Evolutionary conservation across 2,329 filamentous ascomycete species (phyloP).

Genomic region (Cladophialophora bantiana): DNA sequence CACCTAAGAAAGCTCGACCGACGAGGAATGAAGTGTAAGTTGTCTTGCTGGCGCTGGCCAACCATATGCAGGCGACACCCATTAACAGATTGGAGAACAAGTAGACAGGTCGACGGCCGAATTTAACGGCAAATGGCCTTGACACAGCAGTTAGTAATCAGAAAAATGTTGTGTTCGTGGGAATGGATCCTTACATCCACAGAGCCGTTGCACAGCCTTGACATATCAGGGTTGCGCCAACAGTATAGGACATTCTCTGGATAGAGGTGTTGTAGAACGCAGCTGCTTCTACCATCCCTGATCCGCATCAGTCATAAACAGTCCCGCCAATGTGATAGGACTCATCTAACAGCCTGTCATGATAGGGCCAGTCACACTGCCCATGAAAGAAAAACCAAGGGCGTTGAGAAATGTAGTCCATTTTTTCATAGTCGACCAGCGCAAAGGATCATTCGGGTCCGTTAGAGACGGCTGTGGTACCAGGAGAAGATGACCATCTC

Average conservation of each 20-base stretch:
- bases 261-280: conserved; percentile 5
- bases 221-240: conserved; percentile 7
- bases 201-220: conserved; percentile 10
- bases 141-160: not conserved
- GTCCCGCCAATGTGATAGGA: not conserved
- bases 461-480: conserved; percentile 21
- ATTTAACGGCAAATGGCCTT: conserved; percentile 41
- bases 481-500: conserved; percentile 16
- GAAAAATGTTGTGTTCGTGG: not conserved
- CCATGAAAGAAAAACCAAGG: conserved; percentile 10
- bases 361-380: conserved; percentile 7
- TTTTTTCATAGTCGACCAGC: conserved; percentile 47
- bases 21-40: conserved; percentile 45
- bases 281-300: conserved; percentile 15
- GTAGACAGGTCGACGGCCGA: conserved; percentile 40
- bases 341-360: conserved; percentile 14
- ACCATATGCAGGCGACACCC: conserved; percentile 39
- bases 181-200: conserved; percentile 6
- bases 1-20: conserved; percentile 52
- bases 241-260: conserved; percentile 5
- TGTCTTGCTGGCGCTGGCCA: conserved; percentile 36
- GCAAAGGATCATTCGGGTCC: conserved; percentile 62
- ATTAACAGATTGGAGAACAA: conserved; percentile 37
- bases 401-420: conserved; percentile 13
- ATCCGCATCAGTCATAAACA: not conserved